Evolutionary conservation across 768 basidiomycete species (phyloP), one percentile per base, ranked within the genome.

Genomic region (Rhodotorula babjevae): DNA sequence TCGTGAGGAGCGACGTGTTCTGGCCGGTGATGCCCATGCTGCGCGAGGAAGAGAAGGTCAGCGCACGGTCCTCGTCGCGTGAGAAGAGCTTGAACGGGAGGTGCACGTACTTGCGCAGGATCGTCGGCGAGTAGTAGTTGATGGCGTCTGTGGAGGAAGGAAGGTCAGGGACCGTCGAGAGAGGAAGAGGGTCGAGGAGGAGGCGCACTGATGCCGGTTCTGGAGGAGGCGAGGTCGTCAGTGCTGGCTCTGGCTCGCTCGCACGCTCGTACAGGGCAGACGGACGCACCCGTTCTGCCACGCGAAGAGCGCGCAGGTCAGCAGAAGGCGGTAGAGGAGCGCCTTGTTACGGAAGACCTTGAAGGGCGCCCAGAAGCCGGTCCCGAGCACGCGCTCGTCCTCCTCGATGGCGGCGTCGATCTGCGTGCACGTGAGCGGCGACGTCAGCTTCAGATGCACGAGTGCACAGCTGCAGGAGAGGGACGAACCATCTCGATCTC

Each of bases 101-200:
- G 42, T 74, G 76, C 19, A 60, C 6, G 74, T 67, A 47, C 27
- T 61, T 36, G 68, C 64, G 1, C 78, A 84, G 81, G 40, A 86
- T 82, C 0, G 84, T 85, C 10, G 84, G 84, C 9, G 82, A 83
- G 76, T 29, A 36, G 40, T 21, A 85, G 76, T 49, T 84, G 84
- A 69, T 83, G 82, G 69, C 73, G 65, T 29, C 72, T 68, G 68
- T 75, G 71, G 62, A 70, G 10, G 29, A 11, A 79, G 47, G 2
- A 49, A 14, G 47, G 47, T 49, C 19, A 49, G 47, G 15, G 21
- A 19, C 46, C 15, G 44, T 14, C 14, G 44, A 46, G 18, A 23
- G 47, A 4, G 47, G 47, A 16, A 49, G 21, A 49, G 12, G 47
- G 18, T 14, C 23, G 47, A 49, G 23, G 21, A 23, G 4, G 80